phyloP scores from a whole-genome alignment of 2,329 filamentous ascomycete species.

The Madurella fahalii region DNA sequence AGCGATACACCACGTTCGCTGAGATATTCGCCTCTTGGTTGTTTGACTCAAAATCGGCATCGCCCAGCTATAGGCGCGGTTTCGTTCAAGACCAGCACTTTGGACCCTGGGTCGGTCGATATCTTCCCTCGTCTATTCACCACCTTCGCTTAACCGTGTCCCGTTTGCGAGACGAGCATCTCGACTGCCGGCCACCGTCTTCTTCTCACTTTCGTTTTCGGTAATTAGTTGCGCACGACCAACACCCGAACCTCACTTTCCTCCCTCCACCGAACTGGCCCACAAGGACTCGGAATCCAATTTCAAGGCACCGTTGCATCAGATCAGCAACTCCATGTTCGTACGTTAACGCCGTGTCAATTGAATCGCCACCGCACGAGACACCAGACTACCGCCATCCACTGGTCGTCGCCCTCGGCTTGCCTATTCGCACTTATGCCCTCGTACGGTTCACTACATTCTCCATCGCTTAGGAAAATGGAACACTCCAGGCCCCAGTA shows the following conservation, averaged over 20 bases:
- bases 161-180: constrained; percentile 8
- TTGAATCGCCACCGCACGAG: constrained; percentile 21
- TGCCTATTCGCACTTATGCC: constrained; percentile 55
- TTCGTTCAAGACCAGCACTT: background rate
- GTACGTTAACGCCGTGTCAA: constrained; percentile 13
- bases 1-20: background rate
- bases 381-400: constrained; percentile 7
- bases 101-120: background rate
- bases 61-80: background rate
- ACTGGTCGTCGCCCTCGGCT: constrained; percentile 1
- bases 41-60: background rate
- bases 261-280: constrained; percentile 14
- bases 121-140: constrained; percentile 5
- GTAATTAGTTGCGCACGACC: background rate
- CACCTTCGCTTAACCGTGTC: constrained; percentile 6
- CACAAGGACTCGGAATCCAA: background rate
- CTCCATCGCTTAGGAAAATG: constrained; percentile 77
- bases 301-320: constrained; percentile 9
- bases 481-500: constrained; percentile 61
- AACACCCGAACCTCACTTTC: background rate
- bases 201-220: background rate
- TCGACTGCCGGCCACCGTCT: background rate
- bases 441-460: constrained; percentile 67
- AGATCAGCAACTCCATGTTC: constrained; percentile 15
- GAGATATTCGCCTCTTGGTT: background rate